These are phyloP conservation scores for Magnolia sinica DNA, from an alignment of 164 flowering plant genomes.

Conservation along the genomic window DNA sequence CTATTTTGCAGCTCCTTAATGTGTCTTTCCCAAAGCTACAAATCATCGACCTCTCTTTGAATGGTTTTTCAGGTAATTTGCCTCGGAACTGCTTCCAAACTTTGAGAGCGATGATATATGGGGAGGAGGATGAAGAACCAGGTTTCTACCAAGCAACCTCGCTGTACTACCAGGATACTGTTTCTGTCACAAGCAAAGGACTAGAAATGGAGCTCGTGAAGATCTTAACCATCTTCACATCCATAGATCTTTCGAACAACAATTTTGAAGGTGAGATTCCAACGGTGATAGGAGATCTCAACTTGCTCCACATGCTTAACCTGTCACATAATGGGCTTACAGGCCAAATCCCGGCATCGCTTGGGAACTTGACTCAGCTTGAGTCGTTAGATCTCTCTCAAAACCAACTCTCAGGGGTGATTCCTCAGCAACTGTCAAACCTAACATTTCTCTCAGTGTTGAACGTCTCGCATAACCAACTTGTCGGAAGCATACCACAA, in stretches of 20 bases:
- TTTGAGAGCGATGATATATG: constrained; percentile 29
- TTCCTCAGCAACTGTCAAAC: constrained; percentile 9
- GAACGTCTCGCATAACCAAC: constrained; percentile 14
- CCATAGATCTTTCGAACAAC: constrained; percentile 13
- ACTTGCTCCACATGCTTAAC: constrained; percentile 1
- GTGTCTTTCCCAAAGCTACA: constrained; percentile 34
- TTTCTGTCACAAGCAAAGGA: constrained; percentile 6
- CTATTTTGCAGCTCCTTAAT: constrained; percentile 9
- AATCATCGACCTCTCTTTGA: constrained; percentile 49
- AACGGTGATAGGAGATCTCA: not conserved
- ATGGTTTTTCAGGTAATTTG: constrained; percentile 39
- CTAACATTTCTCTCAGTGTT: constrained; percentile 13
- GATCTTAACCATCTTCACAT: constrained; percentile 4
- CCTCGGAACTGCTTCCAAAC: constrained; percentile 15
- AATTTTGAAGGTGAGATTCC: constrained; percentile 8
- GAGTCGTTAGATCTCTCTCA: constrained; percentile 16
- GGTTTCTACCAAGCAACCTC: no score
- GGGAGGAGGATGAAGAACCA: not conserved
- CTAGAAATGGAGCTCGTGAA: not conserved
- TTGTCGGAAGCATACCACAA: constrained; percentile 16
- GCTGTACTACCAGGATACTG: constrained; percentile 4
- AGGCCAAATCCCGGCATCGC: constrained; percentile 7
- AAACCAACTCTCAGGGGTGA: constrained; percentile 11
- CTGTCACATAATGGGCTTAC: constrained; percentile 5
- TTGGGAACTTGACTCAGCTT: constrained; percentile 1